Evolutionary conservation across 2,329 filamentous ascomycete species (phyloP).

Genomic region (Xylariaceae sp.): DNA sequence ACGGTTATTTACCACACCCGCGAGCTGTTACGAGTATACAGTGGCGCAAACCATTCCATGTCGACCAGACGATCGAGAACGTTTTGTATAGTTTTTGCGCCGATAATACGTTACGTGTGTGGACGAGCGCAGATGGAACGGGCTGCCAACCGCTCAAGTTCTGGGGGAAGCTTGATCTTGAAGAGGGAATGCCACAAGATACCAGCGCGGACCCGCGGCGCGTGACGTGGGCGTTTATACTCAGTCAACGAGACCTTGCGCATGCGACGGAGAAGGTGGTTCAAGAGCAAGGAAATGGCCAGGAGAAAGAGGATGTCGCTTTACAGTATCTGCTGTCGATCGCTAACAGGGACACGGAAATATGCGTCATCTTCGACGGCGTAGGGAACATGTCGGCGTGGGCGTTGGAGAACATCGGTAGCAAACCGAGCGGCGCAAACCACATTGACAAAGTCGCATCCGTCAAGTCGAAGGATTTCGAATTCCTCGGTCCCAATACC

Average conservation of each 20-base stretch:
- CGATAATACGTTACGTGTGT: conserved; percentile 76
- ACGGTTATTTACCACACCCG: conserved; percentile 84
- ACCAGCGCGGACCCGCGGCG: conserved; percentile 26
- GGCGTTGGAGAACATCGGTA: conserved; percentile 82
- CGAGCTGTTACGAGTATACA: conserved; percentile 72
- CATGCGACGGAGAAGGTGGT: conserved; percentile 72
- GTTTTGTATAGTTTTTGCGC: conserved; percentile 84
- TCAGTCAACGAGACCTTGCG: conserved; percentile 76
- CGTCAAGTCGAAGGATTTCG: conserved; percentile 54
- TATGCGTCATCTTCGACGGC: conserved; percentile 82
- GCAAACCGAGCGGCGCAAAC: conserved; percentile 57
- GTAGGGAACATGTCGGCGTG: conserved; percentile 83
- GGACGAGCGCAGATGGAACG: conserved; percentile 71
- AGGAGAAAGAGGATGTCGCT: conserved; percentile 61
- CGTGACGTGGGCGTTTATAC: conserved; percentile 68
- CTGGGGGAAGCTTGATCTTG: conserved; percentile 76
- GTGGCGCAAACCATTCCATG: conserved; percentile 75
- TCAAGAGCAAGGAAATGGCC: conserved; percentile 50
- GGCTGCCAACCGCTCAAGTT: conserved; percentile 68
- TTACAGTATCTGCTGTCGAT: conserved; percentile 83
- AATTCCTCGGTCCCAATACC: conserved; percentile 36
- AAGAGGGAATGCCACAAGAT: conserved; percentile 57
- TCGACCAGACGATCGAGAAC: conserved; percentile 75
- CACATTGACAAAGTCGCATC: conserved; percentile 84
- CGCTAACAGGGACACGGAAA: conserved; percentile 77